Base-by-base conservation (phyloP, 306 rosid genomes). In the Mucuna pruriens region DNA sequence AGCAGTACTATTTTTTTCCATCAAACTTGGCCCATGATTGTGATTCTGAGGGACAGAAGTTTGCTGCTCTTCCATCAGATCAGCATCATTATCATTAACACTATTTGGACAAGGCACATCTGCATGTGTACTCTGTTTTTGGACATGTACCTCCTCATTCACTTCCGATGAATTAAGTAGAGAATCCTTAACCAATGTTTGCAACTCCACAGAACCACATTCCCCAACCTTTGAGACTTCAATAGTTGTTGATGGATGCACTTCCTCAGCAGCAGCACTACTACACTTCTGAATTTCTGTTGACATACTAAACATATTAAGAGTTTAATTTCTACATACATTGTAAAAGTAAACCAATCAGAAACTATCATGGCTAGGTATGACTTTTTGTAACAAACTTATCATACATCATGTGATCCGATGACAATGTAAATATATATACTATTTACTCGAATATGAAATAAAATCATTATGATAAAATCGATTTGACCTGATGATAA, bases 1-100 rank as follows among this genome's bases (percentile, higher is more conserved):
- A 46, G 95, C 91, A 6, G 90, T 69, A 9, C 40, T 71, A 83
- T 88, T 91, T 36, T 86, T 85, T 74, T 88, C 85, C 92, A 88
- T 87, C 40, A 90, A 76, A 82, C 86, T 78, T 58, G 87, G 82
- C 33, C 16, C 85, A 5, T 62, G 54, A 66, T 11, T 83, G 77
- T 74, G 51, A 61, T 36, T 72, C 25, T 10, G 77, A 33, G 23
- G 74, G 20, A 52, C 75, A 68, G 82, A 55, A 5, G 84, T 38
- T 22, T 25, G 65, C 11, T 62, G 19, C 22, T 77, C 74, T 9
- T 38, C 86, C 25, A 15, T 9, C 78, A 0, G 6, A 23, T 4
- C 64, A 40, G 48, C 75, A 62, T 75, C 80, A 52, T 55, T n/a
- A 46, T 69, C 67, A 71, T 70, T n/a, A 19, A 25, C 34, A 45